Evolutionary conservation across 345 rosid species (phyloP).

Genomic region (Brassica cretica): DNA sequence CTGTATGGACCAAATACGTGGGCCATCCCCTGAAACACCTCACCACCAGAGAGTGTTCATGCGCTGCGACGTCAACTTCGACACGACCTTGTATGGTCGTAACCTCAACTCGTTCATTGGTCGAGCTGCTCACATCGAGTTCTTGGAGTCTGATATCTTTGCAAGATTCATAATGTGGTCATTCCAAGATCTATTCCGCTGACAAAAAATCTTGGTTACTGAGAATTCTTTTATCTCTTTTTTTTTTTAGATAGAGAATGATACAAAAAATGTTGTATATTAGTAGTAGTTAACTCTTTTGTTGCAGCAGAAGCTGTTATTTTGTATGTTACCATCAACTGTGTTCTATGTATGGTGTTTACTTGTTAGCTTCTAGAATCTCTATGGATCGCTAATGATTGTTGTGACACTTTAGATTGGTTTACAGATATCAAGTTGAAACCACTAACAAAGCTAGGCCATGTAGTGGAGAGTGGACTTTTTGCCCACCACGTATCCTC

Average conservation of each 20-base stretch:
- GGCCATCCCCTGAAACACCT: conserved; percentile 49
- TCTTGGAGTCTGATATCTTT: conserved; percentile 85
- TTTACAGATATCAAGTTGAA: conserved; percentile 1
- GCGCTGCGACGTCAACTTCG: conserved; percentile 96
- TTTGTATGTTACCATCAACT: conserved; percentile 4
- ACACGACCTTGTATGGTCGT: conserved; percentile 70
- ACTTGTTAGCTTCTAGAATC: conserved; percentile 10
- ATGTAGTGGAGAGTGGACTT: not conserved
- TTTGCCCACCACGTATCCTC: conserved; percentile 17
- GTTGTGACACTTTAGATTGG: conserved; percentile 3
- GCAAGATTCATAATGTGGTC: conserved; percentile 97
- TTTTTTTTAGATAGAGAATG: conserved; percentile 14
- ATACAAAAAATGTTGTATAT: conserved; percentile 34
- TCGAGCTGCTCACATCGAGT: conserved; percentile 95
- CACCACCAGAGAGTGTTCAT: conserved; percentile 66
- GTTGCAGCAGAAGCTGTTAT: conserved; percentile 17
- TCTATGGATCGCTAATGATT: not conserved
- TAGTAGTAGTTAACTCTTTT: conserved; percentile 28
- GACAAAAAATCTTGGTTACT: conserved; percentile 21
- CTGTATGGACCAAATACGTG: conserved; percentile 93
- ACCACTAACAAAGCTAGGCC: conserved; percentile 4
- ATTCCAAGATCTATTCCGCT: conserved; percentile 70
- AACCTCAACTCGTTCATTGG: conserved; percentile 87
- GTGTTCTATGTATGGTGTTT: not conserved
- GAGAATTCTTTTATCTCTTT: not conserved